Conservation (phyloP, 768 basidiomycete genomes). For the Heimioporus sp. region DNA sequence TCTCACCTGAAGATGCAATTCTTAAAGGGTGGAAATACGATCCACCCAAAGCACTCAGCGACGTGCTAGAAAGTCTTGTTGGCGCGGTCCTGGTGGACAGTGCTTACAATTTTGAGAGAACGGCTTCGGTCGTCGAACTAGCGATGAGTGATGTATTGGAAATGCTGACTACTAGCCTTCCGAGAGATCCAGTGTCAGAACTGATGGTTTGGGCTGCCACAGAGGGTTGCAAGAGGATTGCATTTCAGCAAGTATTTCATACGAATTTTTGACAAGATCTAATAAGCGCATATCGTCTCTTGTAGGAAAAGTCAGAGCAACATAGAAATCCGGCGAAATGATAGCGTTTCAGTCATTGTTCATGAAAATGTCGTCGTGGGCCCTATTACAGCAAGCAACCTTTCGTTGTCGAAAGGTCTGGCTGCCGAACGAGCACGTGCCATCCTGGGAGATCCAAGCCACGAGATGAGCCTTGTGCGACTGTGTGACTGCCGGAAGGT, state of each 20-base stretch:
- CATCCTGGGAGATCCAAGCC: conserved; percentile 47
- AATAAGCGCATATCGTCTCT: not conserved
- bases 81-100: conserved; percentile 84
- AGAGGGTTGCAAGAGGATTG: conserved; percentile 52
- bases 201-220: conserved; percentile 65
- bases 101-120: conserved; percentile 69
- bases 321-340: conserved; percentile 41
- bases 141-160: conserved; percentile 68
- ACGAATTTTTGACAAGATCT: not conserved
- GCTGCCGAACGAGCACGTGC: conserved; percentile 61
- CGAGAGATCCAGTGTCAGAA: conserved; percentile 70
- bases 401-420: conserved; percentile 62
- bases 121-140: conserved; percentile 55
- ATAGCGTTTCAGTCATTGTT: conserved; percentile 55
- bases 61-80: conserved; percentile 81
- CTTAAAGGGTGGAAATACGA: conserved; percentile 75
- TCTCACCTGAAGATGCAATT: conserved; percentile 61
- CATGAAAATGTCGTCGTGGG: conserved; percentile 58
- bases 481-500: conserved; percentile 42
- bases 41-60: conserved; percentile 83
- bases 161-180: conserved; percentile 55
- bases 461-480: conserved; percentile 42
- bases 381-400: conserved; percentile 57
- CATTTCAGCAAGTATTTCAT: conserved; percentile 41
- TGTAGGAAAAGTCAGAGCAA: conserved; percentile 44